phyloP scores from a whole-genome alignment of 78 protist genomes.

The Diacronema lutheri region DNA sequence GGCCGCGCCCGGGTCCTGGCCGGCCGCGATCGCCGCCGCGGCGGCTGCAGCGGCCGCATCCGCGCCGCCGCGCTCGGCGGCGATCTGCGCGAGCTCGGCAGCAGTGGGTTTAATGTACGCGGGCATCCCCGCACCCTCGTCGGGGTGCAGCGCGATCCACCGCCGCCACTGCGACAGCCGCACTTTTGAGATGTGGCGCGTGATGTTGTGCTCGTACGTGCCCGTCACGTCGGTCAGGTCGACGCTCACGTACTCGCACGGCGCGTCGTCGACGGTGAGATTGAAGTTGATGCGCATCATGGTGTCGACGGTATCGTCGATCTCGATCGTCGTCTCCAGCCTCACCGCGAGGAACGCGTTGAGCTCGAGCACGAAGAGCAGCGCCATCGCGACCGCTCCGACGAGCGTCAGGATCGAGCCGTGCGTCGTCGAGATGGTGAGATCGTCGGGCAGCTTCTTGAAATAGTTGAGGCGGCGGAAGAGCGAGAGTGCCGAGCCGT shows the following conservation, averaged over 20 bases:
- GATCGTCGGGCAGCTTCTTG: conserved; percentile 1
- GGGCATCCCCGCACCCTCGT: too few relatives aligned
- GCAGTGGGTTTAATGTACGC: too few relatives aligned
- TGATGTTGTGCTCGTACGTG: not conserved
- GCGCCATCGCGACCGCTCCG: not conserved
- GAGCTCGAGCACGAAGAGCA: not conserved
- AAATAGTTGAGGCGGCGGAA: not conserved
- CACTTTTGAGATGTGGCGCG: not conserved
- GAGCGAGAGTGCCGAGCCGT: too few relatives aligned
- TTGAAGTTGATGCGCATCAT: conserved; percentile 11
- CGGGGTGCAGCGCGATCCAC: too few relatives aligned
- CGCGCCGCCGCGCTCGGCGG: not conserved
- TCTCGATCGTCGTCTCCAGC: not conserved
- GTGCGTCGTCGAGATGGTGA: not conserved
- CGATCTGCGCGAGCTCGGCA: not conserved
- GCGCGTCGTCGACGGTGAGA: not conserved
- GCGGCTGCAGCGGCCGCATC: not conserved
- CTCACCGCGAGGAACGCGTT: not conserved
- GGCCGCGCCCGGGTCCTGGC: not conserved
- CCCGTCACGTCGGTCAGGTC: conserved; percentile 16
- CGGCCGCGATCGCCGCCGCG: not conserved
- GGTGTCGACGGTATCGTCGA: conserved; percentile 15
- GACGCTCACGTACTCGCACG: not conserved
- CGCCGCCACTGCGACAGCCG: not conserved
- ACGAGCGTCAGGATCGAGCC: not conserved